A percentile compares a stretch with the other conserved stretches of the same genome.
phyloP scores from a whole-genome alignment of 441 rosid genomes.

The Populus trichocarpa region DNA sequence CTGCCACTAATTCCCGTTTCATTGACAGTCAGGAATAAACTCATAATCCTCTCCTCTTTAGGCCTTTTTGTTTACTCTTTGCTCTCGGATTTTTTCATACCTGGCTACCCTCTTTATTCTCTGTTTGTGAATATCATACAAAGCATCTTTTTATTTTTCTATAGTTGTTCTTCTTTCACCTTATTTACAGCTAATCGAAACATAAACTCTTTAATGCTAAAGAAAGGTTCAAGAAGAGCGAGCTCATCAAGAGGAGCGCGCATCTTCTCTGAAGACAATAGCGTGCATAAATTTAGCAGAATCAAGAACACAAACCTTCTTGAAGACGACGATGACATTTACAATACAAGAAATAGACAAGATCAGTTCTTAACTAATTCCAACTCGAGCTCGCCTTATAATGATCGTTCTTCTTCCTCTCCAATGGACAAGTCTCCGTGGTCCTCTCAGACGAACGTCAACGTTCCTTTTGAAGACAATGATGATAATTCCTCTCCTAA shows the following conservation, averaged over 20 bases:
- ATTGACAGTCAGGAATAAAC: not conserved
- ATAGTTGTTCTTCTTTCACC: not conserved
- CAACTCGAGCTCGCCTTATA: slow-evolving; percentile 23
- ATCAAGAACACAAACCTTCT: slow-evolving; percentile 15
- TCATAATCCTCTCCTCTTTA: not conserved
- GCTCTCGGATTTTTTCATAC: not conserved
- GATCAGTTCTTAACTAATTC: slow-evolving; percentile 25
- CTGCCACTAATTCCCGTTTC: not conserved
- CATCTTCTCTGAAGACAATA: slow-evolving; percentile 27
- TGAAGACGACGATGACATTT: not conserved
- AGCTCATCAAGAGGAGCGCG: slow-evolving; percentile 6
- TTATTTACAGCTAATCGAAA: not conserved
- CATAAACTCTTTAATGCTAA: not conserved
- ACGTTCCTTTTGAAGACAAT: not conserved
- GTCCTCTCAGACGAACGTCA: slow-evolving; percentile 29
- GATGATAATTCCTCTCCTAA: slow-evolving; percentile 30
- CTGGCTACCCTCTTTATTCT: not conserved
- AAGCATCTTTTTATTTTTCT: not conserved
- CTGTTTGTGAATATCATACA: slow-evolving; percentile 10
- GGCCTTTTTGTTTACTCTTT: not conserved
- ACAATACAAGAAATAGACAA: slow-evolving; percentile 5
- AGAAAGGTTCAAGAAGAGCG: slow-evolving; percentile 10
- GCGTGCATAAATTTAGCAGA: slow-evolving; percentile 27
- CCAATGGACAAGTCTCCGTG: slow-evolving; percentile 62
- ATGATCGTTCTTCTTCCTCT: slow-evolving; percentile 23